Evolutionary conservation across 1,284 basidiomycete species (phyloP), one percentile per base, ranked within the genome.

Genomic region (Apiotrichum montevideense): DNA sequence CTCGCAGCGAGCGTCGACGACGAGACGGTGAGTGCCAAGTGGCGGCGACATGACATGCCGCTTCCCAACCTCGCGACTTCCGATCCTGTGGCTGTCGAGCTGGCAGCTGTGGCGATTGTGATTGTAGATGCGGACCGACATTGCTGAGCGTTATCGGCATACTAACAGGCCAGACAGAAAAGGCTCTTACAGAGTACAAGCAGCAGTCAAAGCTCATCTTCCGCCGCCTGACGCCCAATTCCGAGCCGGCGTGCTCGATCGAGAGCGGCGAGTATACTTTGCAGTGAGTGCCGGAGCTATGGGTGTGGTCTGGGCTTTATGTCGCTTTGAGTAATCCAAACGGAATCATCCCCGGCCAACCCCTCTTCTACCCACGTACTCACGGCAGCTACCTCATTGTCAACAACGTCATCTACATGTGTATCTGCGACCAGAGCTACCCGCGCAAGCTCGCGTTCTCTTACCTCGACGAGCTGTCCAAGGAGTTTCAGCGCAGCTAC

Each of bases 121-220:
- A 29, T 29, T 29, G 29, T 29, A 29, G 29, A 4, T 41, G 35
- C 6, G 44, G 69, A 14, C 56, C 51, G 4, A 60, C 63, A 3
- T 33, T 40, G 8, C 35, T 14, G 2, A 47, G 56, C 9, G 63
- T 62, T 15, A 51, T 54, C 9, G 8, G 37, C 47, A 39, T 33
- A n/a, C 50, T 52, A 9, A 39, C 32, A 6, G 15, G n/a, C 10
- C 70, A 96, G 91, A 95, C 89, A 63, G 94, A 97, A 76, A 86
- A 88, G 70, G 83, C 87, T 57, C 81, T 98, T 49, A 90, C 93
- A 67, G 95, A 98, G 78, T 92, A 97, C 82, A 98, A 98, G 76
- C 95, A 98, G 69, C 95, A 98, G 75, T 86, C 93, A 49, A 98
- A 98, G 77, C 83, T 98, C 67, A 87, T 99, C 70, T 96, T 98